phyloP scores from a whole-genome alignment of 352 stramenopile genomes.

The Peronospora destructor region DNA sequence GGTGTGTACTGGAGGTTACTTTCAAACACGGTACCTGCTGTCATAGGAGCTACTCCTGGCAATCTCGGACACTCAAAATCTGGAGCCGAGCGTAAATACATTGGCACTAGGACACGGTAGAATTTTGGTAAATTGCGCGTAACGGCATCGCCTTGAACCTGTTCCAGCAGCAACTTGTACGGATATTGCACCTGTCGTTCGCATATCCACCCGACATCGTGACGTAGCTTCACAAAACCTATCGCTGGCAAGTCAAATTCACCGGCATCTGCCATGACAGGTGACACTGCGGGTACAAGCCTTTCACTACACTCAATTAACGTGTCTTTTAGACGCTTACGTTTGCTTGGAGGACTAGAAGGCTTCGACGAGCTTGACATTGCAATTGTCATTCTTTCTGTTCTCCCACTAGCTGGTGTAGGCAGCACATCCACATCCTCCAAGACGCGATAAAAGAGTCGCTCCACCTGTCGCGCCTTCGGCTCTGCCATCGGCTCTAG shows the following conservation, averaged over 20 bases:
- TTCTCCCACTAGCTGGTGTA: constrained; percentile 31
- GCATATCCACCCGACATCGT: constrained; percentile 76
- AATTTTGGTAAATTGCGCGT: constrained; percentile 67
- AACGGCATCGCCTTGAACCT: constrained; percentile 63
- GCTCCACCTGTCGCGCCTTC: constrained; percentile 55
- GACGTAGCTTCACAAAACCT: constrained; percentile 72
- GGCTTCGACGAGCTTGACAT: constrained; percentile 8
- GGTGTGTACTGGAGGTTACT: constrained; percentile 73
- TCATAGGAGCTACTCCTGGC: constrained; percentile 53
- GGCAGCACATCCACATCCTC: constrained; percentile 59
- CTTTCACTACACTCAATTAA: constrained; percentile 76
- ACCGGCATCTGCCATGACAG: constrained; percentile 7
- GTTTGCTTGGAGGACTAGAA: constrained; percentile 31
- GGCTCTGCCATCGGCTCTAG: constrained; percentile 61
- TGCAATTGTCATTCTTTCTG: constrained; percentile 1
- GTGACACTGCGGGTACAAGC: constrained; percentile 37
- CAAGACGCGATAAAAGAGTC: constrained; percentile 73
- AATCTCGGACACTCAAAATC: constrained; percentile 74
- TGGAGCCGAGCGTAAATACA: constrained; percentile 60
- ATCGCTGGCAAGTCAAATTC: constrained; percentile 33
- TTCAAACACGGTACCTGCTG: constrained; percentile 69
- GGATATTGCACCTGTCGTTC: constrained; percentile 46
- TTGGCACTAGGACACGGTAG: constrained; percentile 62
- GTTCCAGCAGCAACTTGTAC: constrained; percentile 49
- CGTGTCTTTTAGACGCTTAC: constrained; percentile 62